A percentile compares a stretch with the other conserved stretches of the same genome.
Conservation (phyloP, 768 basidiomycete genomes). For the Lactifluus rugatus region DNA sequence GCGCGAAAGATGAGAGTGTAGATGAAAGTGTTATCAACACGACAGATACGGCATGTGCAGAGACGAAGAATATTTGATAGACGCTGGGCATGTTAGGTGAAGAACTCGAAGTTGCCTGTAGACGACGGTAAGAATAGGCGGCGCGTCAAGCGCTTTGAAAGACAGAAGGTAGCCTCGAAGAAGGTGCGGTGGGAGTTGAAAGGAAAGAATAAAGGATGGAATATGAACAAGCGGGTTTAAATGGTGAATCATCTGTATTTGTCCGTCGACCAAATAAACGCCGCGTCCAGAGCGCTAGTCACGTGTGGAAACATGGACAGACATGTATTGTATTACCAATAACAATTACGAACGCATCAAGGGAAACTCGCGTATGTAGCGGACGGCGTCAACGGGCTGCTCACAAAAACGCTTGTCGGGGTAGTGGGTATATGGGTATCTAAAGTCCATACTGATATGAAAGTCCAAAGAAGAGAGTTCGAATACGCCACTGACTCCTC, state of each 20-base stretch:
- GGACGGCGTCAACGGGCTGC: not conserved
- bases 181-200: not conserved
- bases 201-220: slow-evolving; percentile 8
- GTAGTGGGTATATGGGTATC: not conserved
- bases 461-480: not conserved
- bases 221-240: slow-evolving; percentile 8
- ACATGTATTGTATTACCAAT: not conserved
- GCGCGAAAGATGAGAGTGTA: slow-evolving; percentile 17
- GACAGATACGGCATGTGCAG: slow-evolving; percentile 34
- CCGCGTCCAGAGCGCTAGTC: not conserved
- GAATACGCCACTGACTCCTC: not conserved
- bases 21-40: slow-evolving; percentile 27
- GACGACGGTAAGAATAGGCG: slow-evolving; percentile 26
- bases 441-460: not conserved
- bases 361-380: no score
- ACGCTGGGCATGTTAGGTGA: slow-evolving; percentile 27
- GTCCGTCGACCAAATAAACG: slow-evolving; percentile 15
- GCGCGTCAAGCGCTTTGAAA: slow-evolving; percentile 17
- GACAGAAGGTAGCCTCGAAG: not conserved
- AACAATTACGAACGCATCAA: not conserved
- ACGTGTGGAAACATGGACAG: slow-evolving; percentile 1
- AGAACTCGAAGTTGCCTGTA: not conserved
- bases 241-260: slow-evolving; percentile 4
- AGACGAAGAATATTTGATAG: slow-evolving; percentile 32
- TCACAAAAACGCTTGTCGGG: not conserved